Conservation (phyloP, 257 asterid genomes). For the Primulina tabacum region DNA sequence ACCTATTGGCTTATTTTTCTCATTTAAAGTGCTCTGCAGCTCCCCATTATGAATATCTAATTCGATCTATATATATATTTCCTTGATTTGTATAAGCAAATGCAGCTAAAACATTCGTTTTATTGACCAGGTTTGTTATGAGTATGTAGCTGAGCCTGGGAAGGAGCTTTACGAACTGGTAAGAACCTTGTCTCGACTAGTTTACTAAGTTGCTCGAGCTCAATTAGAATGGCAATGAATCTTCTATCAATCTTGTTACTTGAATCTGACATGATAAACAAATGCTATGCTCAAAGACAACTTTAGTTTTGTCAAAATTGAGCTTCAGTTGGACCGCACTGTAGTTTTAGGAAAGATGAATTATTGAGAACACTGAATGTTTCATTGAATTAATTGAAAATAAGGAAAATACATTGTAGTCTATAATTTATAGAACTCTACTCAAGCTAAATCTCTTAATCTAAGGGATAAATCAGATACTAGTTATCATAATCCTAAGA, state of each 20-base stretch:
- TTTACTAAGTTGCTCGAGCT: neutral
- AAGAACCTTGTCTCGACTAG: constrained; percentile 9
- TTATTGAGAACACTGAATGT: too few relatives aligned
- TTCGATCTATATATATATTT: neutral
- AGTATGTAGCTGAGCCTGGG: constrained; percentile 87
- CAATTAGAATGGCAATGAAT: neutral
- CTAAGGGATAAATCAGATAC: too few relatives aligned
- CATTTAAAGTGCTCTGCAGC: neutral
- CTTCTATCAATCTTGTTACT: neutral
- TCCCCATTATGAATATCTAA: neutral
- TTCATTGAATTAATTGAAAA: too few relatives aligned
- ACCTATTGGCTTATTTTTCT: neutral
- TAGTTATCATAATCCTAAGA: too few relatives aligned
- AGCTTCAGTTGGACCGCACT: neutral
- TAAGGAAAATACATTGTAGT: too few relatives aligned
- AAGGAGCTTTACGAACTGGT: constrained; percentile 97
- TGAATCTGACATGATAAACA: neutral
- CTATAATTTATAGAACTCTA: too few relatives aligned
- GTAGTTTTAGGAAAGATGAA: too few relatives aligned
- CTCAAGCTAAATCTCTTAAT: too few relatives aligned
- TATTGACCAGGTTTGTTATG: constrained; percentile 75
- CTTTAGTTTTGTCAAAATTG: neutral
- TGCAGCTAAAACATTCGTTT: constrained; percentile 20
- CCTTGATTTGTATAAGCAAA: neutral
- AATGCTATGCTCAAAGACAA: neutral